Evolutionary conservation across 1,139 yeast genomes (phyloP).

Genomic region (Diutina siamensis): DNA sequence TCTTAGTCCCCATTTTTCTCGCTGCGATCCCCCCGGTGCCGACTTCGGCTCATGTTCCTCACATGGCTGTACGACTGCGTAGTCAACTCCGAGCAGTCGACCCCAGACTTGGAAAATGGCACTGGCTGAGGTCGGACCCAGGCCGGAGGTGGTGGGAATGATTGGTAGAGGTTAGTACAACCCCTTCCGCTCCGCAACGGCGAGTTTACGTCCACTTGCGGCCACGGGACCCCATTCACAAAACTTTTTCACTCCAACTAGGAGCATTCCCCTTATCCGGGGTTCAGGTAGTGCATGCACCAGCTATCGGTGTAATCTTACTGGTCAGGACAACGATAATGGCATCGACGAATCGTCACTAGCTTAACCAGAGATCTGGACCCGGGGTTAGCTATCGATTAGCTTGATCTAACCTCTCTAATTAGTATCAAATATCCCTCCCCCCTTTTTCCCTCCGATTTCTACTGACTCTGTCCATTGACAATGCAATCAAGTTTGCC

Average conservation of each 20-base stretch:
- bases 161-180: too few relatives aligned
- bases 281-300: neutral
- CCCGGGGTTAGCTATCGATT: too few relatives aligned
- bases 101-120: neutral
- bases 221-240: neutral
- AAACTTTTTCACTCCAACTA: neutral
- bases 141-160: too few relatives aligned
- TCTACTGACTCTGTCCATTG: neutral
- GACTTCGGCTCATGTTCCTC: neutral
- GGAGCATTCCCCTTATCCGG: slow-evolving; percentile 3
- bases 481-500: neutral
- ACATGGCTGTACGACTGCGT: neutral
- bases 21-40: neutral
- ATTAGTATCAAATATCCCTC: too few relatives aligned
- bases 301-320: neutral
- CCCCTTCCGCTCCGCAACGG: too few relatives aligned
- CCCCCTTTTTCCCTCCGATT: neutral
- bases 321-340: neutral
- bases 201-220: too few relatives aligned
- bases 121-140: neutral
- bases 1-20: too few relatives aligned
- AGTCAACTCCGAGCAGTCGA: slow-evolving; percentile 3
- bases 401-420: too few relatives aligned
- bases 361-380: neutral
- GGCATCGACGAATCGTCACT: neutral